Conservation (phyloP, 768 basidiomycete genomes). For the Mycena alexandri region DNA sequence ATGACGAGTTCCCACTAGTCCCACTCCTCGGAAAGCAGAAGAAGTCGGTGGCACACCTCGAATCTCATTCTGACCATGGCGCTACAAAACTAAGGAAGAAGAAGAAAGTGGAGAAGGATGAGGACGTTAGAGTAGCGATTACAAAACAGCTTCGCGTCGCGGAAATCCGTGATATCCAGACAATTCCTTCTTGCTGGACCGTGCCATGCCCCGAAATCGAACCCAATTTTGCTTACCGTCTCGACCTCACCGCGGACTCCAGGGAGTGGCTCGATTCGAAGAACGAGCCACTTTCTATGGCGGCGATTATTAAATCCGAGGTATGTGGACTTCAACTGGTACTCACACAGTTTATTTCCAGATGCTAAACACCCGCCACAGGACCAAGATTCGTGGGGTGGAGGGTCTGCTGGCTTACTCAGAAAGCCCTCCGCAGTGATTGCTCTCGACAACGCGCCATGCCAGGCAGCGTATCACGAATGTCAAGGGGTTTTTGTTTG, state of each 20-base stretch:
- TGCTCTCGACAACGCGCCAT: constrained; percentile 20
- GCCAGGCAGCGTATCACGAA: constrained; percentile 24
- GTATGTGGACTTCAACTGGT: background rate
- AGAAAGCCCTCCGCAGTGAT: constrained; percentile 17
- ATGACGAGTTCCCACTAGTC: background rate
- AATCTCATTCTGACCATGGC: no score
- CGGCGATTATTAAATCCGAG: constrained; percentile 10
- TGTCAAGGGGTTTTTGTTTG: constrained; percentile 24
- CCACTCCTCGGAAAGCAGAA: background rate
- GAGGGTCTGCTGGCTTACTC: constrained; percentile 12
- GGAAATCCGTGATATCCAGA: background rate
- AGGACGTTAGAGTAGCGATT: no score
- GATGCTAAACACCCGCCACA: no score
- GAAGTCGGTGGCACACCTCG: no score
- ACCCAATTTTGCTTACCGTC: constrained; percentile 1
- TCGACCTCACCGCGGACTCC: background rate
- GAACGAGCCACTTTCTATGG: constrained; percentile 6
- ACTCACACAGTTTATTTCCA: no score
- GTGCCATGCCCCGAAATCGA: background rate
- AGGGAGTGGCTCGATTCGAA: constrained; percentile 2
- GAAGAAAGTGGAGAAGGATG: no score
- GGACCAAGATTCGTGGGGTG: constrained; percentile 34
- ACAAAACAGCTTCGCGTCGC: background rate
- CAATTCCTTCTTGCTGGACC: background rate
- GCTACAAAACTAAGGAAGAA: no score